Conservation (phyloP, 2,329 filamentous ascomycete species). For the Fusarium guadeloupense region DNA sequence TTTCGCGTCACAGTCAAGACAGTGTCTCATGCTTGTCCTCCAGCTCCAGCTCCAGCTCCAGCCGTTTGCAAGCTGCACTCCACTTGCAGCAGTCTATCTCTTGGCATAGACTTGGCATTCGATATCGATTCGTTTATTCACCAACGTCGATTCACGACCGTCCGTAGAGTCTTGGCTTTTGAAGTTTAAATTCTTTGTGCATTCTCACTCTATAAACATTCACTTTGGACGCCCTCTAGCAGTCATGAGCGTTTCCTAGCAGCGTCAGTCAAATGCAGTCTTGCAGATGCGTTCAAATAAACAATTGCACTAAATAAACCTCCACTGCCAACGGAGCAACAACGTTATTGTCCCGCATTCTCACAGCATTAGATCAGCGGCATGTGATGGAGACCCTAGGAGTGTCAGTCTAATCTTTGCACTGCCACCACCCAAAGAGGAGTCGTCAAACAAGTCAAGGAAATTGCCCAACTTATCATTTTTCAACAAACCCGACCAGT, state of each 20-base stretch:
- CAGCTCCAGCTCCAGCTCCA: background rate
- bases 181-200: too few relatives aligned
- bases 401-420: background rate
- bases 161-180: too few relatives aligned
- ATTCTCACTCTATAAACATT: too few relatives aligned
- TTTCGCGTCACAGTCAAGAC: too few relatives aligned
- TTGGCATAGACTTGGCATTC: slow-evolving; percentile 13
- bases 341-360: background rate
- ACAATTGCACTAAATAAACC: slow-evolving; percentile 15
- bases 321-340: background rate
- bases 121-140: background rate
- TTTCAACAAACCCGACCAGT: slow-evolving; percentile 14
- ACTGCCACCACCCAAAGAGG: slow-evolving; percentile 27
- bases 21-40: too few relatives aligned
- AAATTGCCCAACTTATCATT: slow-evolving; percentile 8
- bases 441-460: background rate
- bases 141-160: background rate
- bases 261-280: background rate
- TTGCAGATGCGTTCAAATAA: slow-evolving; percentile 18
- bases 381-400: slow-evolving; percentile 19
- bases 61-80: background rate
- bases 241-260: background rate
- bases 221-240: background rate
- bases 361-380: background rate
- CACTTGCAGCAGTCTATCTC: slow-evolving; percentile 26